Base-by-base conservation (phyloP, 768 basidiomycete species). In the Hypsizygus marmoreus region DNA sequence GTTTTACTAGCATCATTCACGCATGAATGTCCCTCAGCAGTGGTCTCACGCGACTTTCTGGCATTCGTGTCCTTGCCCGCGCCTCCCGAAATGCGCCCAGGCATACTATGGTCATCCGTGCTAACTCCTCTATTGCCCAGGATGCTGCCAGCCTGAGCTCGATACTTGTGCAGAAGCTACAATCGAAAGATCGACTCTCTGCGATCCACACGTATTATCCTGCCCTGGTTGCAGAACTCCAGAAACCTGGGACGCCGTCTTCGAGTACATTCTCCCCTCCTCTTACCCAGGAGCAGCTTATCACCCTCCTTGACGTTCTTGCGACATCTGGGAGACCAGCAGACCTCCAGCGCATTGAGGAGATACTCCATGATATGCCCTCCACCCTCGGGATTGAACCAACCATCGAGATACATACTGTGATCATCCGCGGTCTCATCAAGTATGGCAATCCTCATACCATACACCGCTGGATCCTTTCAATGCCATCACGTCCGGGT, bases 1-100 rank as follows among this genome's bases (percentile, higher is more conserved):
- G 34, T 29, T 16, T 41, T 41, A 49, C 43, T 53, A 64, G 57
- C 45, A 45, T 41, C 42, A 35, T 59, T 51, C 67, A 62, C 73
- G 79, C 68, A 81, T 86, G 84, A 81, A 85, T 86, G 80, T 80
- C 72, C 74, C 62, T 74, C 69, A 63, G 73, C 57, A 72, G 68
- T 59, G 56, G 64, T 60, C 60, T 76, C 53, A 59, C 66, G 51
- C 71, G 69, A 60, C 60, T 68, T 44, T 55, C 64, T 48, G 60
- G 53, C 53, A 55, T 55, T 43, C 60, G 56, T 49, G 41, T 56
- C 41, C 49, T 63, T 34, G 22, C 42, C 46, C 29, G 38, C 47
- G 38, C 51, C 40, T 45, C 49, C 26, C 51, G 44, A 12, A 40
- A 53, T 45, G 36, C 49, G 5, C 51, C 44, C 38, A 51, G 55